These are phyloP conservation scores for Hypoxylon fragiforme DNA, from an alignment of 495 filamentous ascomycete species.

Conservation along the genomic window DNA sequence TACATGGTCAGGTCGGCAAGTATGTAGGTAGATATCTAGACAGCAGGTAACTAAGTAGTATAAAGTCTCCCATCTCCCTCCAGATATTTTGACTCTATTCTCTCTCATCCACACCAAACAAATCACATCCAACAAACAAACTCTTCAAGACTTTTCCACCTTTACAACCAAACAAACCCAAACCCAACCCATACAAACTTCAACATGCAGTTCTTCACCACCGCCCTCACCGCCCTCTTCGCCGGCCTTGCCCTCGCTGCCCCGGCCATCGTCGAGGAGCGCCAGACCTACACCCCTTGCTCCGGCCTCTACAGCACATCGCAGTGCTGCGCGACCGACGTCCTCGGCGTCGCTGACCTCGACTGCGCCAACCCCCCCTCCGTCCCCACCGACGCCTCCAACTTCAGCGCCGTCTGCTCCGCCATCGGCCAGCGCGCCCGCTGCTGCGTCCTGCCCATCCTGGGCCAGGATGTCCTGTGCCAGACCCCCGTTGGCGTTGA, in stretches of 20 bases:
- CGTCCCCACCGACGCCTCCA: constrained; percentile 29
- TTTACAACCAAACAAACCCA: constrained; percentile 4
- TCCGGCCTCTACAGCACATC: constrained; percentile 44
- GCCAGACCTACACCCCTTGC: constrained; percentile 45
- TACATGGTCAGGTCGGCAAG: background rate
- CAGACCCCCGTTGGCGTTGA: constrained; percentile 42
- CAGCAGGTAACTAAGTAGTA: background rate
- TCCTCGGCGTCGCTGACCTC: constrained; percentile 47
- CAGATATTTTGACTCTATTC: background rate
- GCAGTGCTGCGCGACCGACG: constrained; percentile 50
- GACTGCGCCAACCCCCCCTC: constrained; percentile 46
- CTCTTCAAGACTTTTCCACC: constrained; percentile 4
- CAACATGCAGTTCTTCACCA: constrained; percentile 36
- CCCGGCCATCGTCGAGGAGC: constrained; percentile 24
- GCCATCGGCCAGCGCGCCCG: constrained; percentile 49
- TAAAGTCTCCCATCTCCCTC: constrained; percentile 9
- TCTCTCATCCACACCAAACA: constrained; percentile 6
- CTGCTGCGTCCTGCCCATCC: constrained; percentile 48
- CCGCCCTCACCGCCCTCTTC: constrained; percentile 15
- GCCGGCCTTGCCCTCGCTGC: constrained; percentile 30
- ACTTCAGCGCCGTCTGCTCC: constrained; percentile 42
- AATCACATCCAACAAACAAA: constrained; percentile 4
- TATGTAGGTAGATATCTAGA: background rate
- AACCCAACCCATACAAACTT: constrained; percentile 2
- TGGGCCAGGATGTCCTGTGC: constrained; percentile 47